phyloP scores from a whole-genome alignment of 257 asterid genomes.

The Salvia miltiorrhiza region DNA sequence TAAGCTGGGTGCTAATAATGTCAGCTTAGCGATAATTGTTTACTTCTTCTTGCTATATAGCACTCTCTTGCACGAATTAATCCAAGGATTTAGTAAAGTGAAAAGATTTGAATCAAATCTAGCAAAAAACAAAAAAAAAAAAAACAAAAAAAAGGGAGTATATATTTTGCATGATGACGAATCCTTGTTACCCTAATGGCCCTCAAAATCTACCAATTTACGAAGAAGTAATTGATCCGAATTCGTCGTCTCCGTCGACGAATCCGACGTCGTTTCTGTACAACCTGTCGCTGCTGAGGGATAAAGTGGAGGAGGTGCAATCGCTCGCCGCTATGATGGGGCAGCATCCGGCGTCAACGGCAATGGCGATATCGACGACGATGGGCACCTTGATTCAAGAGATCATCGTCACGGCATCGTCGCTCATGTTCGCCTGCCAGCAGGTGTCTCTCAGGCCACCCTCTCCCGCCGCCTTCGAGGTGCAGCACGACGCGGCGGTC shows the following conservation, averaged over 20 bases:
- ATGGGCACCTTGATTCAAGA: slow-evolving; percentile 73
- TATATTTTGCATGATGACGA: slow-evolving; percentile 28
- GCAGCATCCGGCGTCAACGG: slow-evolving; percentile 36
- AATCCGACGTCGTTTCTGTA: slow-evolving; percentile 44
- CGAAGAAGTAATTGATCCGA: slow-evolving; percentile 27
- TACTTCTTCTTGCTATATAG: neutral
- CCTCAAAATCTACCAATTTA: slow-evolving; percentile 33
- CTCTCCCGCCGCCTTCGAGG: neutral
- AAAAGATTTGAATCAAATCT: slow-evolving; percentile 12
- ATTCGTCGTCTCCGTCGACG: slow-evolving; percentile 19
- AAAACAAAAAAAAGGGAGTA: neutral
- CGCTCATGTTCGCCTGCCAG: slow-evolving; percentile 76
- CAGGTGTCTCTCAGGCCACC: slow-evolving; percentile 39
- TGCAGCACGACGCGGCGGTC: slow-evolving; percentile 9
- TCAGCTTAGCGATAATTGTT: slow-evolving; percentile 17
- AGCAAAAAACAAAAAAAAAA: neutral
- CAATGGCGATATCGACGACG: slow-evolving; percentile 46
- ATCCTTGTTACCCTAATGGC: slow-evolving; percentile 40
- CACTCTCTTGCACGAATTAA: neutral
- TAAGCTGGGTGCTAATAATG: neutral
- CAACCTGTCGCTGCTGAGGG: slow-evolving; percentile 60
- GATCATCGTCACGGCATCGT: slow-evolving; percentile 61
- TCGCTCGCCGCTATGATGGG: slow-evolving; percentile 44
- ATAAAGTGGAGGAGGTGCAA: slow-evolving; percentile 57
- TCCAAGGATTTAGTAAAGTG: neutral